Evolutionary conservation across 2,329 filamentous ascomycete species (phyloP).

Genomic region (Aspergillus neotritici): DNA sequence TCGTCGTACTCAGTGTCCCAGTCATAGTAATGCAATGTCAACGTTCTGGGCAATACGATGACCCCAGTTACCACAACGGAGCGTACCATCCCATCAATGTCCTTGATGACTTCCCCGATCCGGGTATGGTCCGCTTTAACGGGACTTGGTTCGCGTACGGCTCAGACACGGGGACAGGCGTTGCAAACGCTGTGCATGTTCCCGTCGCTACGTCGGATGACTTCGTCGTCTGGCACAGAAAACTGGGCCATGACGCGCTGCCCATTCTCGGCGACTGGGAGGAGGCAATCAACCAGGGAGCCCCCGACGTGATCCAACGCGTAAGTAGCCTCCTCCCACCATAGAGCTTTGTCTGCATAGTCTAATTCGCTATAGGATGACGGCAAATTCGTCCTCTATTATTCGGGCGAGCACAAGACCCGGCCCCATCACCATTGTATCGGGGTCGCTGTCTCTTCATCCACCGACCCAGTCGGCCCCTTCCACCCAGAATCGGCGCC

Average conservation of each 20-base stretch:
- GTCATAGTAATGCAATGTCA: constrained; percentile 11
- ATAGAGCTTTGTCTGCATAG: background rate
- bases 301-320: constrained; percentile 44
- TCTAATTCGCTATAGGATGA: constrained; percentile 22
- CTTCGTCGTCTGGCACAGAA: constrained; percentile 44
- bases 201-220: constrained; percentile 49
- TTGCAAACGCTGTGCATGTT: constrained; percentile 35
- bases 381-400: constrained; percentile 55
- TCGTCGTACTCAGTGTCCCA: constrained; percentile 18
- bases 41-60: constrained; percentile 1
- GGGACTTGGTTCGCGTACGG: constrained; percentile 33
- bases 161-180: constrained; percentile 19
- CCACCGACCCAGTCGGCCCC: constrained; percentile 32
- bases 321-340: constrained; percentile 16
- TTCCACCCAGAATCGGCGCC: constrained; percentile 45
- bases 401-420: constrained; percentile 43
- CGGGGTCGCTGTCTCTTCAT: constrained; percentile 46
- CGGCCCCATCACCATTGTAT: constrained; percentile 49
- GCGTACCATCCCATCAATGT: constrained; percentile 18
- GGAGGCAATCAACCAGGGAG: constrained; percentile 47
- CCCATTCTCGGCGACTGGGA: constrained; percentile 50
- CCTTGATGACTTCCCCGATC: constrained; percentile 28
- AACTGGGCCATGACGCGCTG: constrained; percentile 45
- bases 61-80: constrained; percentile 14
- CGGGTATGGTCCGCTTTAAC: constrained; percentile 25